Percentiles rank a stretch among this genome's conserved stretches.
Evolutionary conservation across 306 rosid species (phyloP).

Genomic region (Vicia villosa): DNA sequence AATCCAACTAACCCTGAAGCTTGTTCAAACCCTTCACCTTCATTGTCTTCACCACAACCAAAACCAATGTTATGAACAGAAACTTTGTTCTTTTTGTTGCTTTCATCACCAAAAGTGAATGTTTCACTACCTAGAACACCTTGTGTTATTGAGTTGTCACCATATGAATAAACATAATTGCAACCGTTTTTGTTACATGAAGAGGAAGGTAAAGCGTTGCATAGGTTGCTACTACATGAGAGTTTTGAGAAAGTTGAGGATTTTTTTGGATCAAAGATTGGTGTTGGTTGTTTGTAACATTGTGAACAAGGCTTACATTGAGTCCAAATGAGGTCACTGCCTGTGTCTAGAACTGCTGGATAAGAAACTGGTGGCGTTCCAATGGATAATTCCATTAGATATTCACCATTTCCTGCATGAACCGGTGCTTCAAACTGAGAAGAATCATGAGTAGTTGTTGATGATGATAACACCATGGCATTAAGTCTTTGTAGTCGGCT

Average conservation of each 20-base stretch:
- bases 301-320: conserved; percentile 76
- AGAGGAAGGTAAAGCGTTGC: conserved; percentile 60
- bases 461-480: conserved; percentile 49
- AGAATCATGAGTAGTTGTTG: conserved; percentile 20
- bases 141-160: conserved; percentile 73
- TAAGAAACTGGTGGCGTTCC: conserved; percentile 69
- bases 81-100: background rate
- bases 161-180: conserved; percentile 67
- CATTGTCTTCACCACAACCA: conserved; percentile 82
- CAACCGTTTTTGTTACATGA: conserved; percentile 56
- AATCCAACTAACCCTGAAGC: conserved; percentile 81
- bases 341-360: conserved; percentile 82
- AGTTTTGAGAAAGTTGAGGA: conserved; percentile 65
- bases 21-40: conserved; percentile 79
- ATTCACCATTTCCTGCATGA: conserved; percentile 73
- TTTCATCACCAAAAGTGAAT: conserved; percentile 57
- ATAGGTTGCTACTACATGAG: conserved; percentile 52
- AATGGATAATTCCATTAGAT: conserved; percentile 61
- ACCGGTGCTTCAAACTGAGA: conserved; percentile 48
- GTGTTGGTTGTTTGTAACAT: conserved; percentile 71
- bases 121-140: conserved; percentile 76
- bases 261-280: conserved; percentile 65
- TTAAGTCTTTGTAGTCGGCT: conserved; percentile 58
- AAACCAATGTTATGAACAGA: conserved; percentile 58
- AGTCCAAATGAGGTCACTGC: conserved; percentile 92